phyloP scores from a whole-genome alignment of 2,329 filamentous ascomycete species.

The Ophiocordyceps australis region DNA sequence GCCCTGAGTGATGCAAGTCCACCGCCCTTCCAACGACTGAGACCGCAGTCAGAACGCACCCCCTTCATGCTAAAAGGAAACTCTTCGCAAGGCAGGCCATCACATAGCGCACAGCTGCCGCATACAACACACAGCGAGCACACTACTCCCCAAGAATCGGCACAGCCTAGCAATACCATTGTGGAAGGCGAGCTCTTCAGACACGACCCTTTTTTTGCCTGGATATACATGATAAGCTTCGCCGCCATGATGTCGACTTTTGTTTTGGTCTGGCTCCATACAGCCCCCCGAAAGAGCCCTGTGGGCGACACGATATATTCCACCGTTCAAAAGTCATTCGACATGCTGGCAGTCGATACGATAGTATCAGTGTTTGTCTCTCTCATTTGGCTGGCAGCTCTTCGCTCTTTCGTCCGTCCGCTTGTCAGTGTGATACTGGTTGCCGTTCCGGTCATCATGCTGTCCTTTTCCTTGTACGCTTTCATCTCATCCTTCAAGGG shows the following conservation, averaged over 20 bases:
- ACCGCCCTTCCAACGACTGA: conserved; percentile 45
- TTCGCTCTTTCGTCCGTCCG: conserved; percentile 76
- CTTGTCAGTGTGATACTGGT: conserved; percentile 67
- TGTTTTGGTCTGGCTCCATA: conserved; percentile 80
- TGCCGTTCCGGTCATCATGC: conserved; percentile 68
- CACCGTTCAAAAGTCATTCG: conserved; percentile 69
- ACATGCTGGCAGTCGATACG: conserved; percentile 81
- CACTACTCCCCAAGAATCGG: conserved; percentile 15
- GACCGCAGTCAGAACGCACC: conserved; percentile 17
- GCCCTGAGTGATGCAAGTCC: conserved; percentile 31
- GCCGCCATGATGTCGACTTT: conserved; percentile 77
- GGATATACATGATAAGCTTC: conserved; percentile 70
- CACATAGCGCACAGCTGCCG: conserved; percentile 31
- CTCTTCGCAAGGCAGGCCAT: conserved; percentile 24
- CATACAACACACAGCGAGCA: conserved; percentile 15
- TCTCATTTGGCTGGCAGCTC: conserved; percentile 72
- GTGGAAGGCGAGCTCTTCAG: conserved; percentile 51
- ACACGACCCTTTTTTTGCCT: conserved; percentile 85
- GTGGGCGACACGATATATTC: conserved; percentile 92
- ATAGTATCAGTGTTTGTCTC: conserved; percentile 79
- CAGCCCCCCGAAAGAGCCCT: conserved; percentile 50
- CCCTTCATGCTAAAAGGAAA: conserved; percentile 21
- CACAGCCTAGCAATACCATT: conserved; percentile 27
- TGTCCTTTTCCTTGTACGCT: conserved; percentile 82
- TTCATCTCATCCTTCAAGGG: conserved; percentile 81